A percentile compares a stretch with the other conserved stretches of the same genome.
These are phyloP conservation scores for Cupressus sempervirens DNA, from an alignment of 75 land plant genomes.

Conservation along the genomic window DNA sequence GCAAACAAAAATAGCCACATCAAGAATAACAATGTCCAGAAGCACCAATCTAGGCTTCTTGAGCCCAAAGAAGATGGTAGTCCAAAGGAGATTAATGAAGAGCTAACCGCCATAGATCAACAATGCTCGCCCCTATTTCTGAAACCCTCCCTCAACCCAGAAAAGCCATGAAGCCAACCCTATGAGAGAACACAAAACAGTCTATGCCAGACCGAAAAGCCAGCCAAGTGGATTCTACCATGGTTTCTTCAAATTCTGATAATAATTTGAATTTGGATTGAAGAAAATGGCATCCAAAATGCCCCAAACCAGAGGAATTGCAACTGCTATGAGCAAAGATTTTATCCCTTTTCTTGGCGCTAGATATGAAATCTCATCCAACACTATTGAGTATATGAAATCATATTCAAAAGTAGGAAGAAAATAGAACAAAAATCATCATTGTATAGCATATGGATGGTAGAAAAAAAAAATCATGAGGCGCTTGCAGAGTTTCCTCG, in stretches of 20 bases:
- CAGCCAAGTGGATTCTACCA: conserved; percentile 59
- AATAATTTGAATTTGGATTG: conserved; percentile 19
- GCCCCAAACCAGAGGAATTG: conserved; percentile 42
- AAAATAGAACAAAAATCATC: too few species aligned
- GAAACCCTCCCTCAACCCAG: conserved; percentile 84
- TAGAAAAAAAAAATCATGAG: too few species aligned
- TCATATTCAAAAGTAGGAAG: too few species aligned
- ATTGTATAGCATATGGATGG: too few species aligned
- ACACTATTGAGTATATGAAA: too few species aligned
- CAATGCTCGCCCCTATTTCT: conserved; percentile 24
- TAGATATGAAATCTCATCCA: too few species aligned
- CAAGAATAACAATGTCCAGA: conserved; percentile 20
- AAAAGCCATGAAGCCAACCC: conserved; percentile 80
- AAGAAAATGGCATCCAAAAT: conserved; percentile 17
- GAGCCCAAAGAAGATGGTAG: conserved; percentile 40
- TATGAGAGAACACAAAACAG: conserved; percentile 35
- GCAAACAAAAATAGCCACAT: conserved; percentile 29
- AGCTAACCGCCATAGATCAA: conserved; percentile 47
- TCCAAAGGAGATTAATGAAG: conserved; percentile 46
- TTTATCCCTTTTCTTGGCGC: conserved; percentile 33
- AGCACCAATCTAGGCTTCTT: conserved; percentile 34
- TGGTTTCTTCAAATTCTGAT: conserved; percentile 27
- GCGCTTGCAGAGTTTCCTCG: too few species aligned
- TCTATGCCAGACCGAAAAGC: conserved; percentile 38
- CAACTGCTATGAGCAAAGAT: conserved; percentile 46